Evolutionary conservation across 2,329 filamentous ascomycete genomes (phyloP), one percentile per base, ranked within the genome.

Genomic region (Claviceps monticola): DNA sequence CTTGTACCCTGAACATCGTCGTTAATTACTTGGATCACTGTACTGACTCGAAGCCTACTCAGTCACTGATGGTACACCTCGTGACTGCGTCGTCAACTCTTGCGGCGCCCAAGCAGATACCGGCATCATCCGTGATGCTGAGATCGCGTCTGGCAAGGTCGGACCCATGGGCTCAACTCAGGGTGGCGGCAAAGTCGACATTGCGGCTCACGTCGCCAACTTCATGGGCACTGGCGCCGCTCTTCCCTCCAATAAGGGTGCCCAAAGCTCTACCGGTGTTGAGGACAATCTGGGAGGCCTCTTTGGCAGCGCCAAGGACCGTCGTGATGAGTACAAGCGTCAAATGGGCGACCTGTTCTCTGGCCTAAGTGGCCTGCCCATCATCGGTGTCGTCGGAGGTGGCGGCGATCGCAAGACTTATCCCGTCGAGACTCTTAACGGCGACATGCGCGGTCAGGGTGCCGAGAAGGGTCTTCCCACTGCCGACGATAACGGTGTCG

Each of bases 251-350:
- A 36, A 37, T 5, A 23, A 48, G 23, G 38, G 48, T 8, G 23
- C 34, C 11, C 9, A 41, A 16, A 29, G 60, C 37, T 64, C 68
- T 29, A 61, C 62, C 7, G 71, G 72, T 19, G 65, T 68, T n/a
- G 70, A 72, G 64, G 67, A 73, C 51, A 62, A 70, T 45, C 66
- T 72, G 26, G 66, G 62, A 19, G 55, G 59, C 14, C 53, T 58
- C 38, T 42, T 55, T 21, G 44, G 17, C 38, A 36, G 46, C 39
- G 46, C 50, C 36, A 58, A 55, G 48, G 56, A 58, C 23, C 55
- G 52, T 34, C 56, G 57, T 23, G 21, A 53, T 16, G 48, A 57
- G 48, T 54, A 56, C 49, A 66, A 63, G 50, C 58, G 61, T 21
- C 58, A 65, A 42, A 53, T 70, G 2, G 55, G 57, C 49, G 57